Percentiles rank a stretch among this genome's conserved stretches.
Conservation (phyloP, 192 early-diverging fungal species). For the Coemansia sp. region DNA sequence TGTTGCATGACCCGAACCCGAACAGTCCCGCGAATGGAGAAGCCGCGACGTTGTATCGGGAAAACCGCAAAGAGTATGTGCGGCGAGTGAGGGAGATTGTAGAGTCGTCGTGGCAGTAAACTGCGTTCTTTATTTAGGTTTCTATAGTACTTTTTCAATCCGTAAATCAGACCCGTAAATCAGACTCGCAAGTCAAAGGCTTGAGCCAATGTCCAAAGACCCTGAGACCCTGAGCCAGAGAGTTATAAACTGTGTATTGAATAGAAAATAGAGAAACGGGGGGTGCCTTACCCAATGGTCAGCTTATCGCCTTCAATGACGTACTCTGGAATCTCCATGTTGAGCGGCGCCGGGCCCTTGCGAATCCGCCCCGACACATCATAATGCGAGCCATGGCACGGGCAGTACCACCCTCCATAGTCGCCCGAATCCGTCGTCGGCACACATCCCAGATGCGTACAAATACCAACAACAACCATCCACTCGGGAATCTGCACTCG, state of each 20-base stretch:
- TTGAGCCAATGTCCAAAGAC: no score
- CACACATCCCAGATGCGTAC: conserved; percentile 92
- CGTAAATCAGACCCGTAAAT: no score
- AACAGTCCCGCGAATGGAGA: conserved; percentile 96
- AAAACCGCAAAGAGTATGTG: conserved; percentile 92
- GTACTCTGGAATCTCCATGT: conserved; percentile 93
- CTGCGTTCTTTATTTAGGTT: background rate
- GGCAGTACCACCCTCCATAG: conserved; percentile 99
- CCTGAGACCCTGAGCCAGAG: no score
- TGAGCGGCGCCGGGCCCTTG: conserved; percentile 97
- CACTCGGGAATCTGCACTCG: conserved; percentile 90
- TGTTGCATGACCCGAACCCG: conserved; percentile 96
- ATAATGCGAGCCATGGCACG: conserved; percentile 99
- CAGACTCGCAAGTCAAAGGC: no score
- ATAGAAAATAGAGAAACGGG: no score
- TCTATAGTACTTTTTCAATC: background rate
- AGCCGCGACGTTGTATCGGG: conserved; percentile 88
- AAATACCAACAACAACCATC: conserved; percentile 93
- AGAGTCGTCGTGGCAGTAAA: conserved; percentile 73
- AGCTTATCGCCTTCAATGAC: conserved; percentile 75
- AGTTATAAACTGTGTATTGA: background rate
- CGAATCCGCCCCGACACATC: conserved; percentile 98
- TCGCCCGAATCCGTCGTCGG: conserved; percentile 98
- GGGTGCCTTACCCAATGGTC: conserved; percentile 30
- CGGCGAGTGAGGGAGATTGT: conserved; percentile 89